A percentile compares a stretch with the other conserved stretches of the same genome.
phyloP scores from a whole-genome alignment of 176 grass and related monocot genomes.

The Avena sativa region DNA sequence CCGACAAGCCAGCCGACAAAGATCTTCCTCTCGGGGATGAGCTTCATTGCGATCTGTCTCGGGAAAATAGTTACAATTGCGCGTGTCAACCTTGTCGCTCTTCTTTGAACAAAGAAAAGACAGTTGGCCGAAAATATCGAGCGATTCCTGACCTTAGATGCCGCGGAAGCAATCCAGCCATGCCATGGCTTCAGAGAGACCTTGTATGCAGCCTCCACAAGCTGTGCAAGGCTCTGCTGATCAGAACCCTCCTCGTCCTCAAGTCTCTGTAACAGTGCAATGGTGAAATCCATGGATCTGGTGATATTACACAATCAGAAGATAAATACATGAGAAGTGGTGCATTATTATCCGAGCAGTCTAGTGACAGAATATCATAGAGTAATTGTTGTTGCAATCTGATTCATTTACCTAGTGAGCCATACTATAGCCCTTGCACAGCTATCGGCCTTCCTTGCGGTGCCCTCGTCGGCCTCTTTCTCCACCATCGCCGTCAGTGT shows the following conservation, averaged over 20 bases:
- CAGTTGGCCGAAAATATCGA: background rate
- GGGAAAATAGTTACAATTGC: background rate
- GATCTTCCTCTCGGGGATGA: slow-evolving; percentile 68
- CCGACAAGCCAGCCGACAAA: slow-evolving; percentile 54
- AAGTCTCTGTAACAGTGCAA: slow-evolving; percentile 62
- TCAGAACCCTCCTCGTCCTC: slow-evolving; percentile 52
- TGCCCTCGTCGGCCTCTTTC: slow-evolving; percentile 72
- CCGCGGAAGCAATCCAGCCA: slow-evolving; percentile 93
- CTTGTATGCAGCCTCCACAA: slow-evolving; percentile 67
- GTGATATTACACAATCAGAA: background rate
- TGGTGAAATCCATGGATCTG: slow-evolving; percentile 91
- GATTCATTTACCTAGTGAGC: slow-evolving; percentile 70
- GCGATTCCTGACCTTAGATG: slow-evolving; percentile 65
- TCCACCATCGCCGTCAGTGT: slow-evolving; percentile 65
- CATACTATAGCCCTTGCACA: slow-evolving; percentile 76
- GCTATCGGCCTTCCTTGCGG: slow-evolving; percentile 69
- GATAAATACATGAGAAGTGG: slow-evolving; percentile 1
- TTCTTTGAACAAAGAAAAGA: background rate
- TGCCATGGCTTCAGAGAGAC: slow-evolving; percentile 74
- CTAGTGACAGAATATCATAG: background rate
- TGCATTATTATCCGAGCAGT: background rate
- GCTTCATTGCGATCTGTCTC: slow-evolving; percentile 77
- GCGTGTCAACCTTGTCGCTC: background rate
- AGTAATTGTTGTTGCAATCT: background rate
- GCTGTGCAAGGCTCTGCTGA: slow-evolving; percentile 52